These are phyloP conservation scores for Globomyces pollinis-pini DNA, from an alignment of 192 early-diverging fungal species.

Conservation along the genomic window DNA sequence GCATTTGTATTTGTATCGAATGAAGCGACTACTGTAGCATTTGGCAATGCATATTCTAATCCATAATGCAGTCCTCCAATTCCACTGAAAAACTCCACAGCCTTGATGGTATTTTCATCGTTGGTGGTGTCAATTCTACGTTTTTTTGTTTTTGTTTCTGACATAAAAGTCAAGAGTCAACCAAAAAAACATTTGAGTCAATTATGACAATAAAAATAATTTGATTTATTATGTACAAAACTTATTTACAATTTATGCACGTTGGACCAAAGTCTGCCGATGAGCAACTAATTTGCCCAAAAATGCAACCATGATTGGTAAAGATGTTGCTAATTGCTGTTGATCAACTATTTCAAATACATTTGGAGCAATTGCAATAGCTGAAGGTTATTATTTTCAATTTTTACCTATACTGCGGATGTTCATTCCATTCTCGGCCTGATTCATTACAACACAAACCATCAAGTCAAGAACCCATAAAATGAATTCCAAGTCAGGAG, in stretches of 20 bases:
- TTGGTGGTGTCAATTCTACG: too few species aligned
- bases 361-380: not conserved
- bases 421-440: not conserved
- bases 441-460: not conserved
- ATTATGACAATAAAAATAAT: too few species aligned
- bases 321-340: not conserved
- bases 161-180: too few species aligned
- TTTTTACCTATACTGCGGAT: not conserved
- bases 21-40: conserved; percentile 61
- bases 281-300: not conserved
- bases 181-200: too few species aligned
- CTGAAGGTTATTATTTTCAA: not conserved
- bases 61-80: conserved; percentile 66
- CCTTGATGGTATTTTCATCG: conserved; percentile 11
- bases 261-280: too few species aligned
- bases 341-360: not conserved
- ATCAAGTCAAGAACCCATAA: conserved; percentile 5
- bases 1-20: conserved; percentile 94
- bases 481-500: not conserved
- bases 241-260: too few species aligned
- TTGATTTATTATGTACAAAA: too few species aligned
- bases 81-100: conserved; percentile 64
- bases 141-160: too few species aligned
- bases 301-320: not conserved
- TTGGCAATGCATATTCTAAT: conserved; percentile 52